Conservation (phyloP, 805 yeast genomes). For the Ogataea wickerhamii region DNA sequence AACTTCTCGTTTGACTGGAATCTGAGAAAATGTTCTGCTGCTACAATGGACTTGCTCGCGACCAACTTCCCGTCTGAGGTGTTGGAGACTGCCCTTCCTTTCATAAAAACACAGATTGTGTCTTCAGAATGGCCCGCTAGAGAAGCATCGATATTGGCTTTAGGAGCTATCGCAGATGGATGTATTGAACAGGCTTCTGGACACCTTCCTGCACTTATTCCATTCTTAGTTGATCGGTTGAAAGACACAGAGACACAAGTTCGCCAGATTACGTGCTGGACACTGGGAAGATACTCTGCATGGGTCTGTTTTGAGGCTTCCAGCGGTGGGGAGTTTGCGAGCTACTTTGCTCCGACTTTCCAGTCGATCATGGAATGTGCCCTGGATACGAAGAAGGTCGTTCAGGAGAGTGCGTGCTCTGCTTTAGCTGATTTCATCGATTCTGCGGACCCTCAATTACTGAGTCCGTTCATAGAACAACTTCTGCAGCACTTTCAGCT, state of each 20-base stretch:
- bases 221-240: constrained; percentile 77
- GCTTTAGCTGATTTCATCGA: constrained; percentile 84
- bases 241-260: constrained; percentile 77
- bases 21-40: constrained; percentile 89
- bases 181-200: constrained; percentile 68
- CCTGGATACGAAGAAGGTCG: constrained; percentile 81
- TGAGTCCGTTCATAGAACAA: constrained; percentile 61
- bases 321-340: constrained; percentile 57
- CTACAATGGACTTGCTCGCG: constrained; percentile 82
- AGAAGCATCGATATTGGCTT: constrained; percentile 89
- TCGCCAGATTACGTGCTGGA: constrained; percentile 94
- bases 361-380: constrained; percentile 72
- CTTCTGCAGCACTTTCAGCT: constrained; percentile 64
- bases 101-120: constrained; percentile 64
- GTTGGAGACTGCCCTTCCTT: constrained; percentile 65
- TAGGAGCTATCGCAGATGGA: constrained; percentile 94
- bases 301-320: constrained; percentile 78
- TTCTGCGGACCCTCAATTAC: constrained; percentile 57
- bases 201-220: constrained; percentile 76
- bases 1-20: constrained; percentile 79
- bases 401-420: constrained; percentile 92
- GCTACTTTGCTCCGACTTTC: constrained; percentile 71
- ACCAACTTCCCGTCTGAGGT: constrained; percentile 64
- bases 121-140: constrained; percentile 82
- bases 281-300: constrained; percentile 75